Conservation (phyloP, 305 asterid genomes). For the Fraxinus nigra region DNA sequence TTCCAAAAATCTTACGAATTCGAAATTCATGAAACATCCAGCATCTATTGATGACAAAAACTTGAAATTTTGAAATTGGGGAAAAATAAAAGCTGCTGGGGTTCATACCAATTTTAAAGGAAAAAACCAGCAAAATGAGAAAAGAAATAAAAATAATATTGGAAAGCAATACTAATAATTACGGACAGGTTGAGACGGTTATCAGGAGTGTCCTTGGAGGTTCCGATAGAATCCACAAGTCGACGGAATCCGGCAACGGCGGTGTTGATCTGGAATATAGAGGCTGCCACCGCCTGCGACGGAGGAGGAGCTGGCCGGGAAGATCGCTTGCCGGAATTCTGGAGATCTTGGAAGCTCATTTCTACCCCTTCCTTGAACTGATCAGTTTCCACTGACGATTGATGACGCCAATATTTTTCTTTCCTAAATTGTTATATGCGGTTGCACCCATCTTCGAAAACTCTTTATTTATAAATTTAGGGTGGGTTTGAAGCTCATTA, state of each 20-base stretch:
- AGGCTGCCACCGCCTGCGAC: slow-evolving; percentile 12
- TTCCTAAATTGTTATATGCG: background rate
- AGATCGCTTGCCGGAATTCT: background rate
- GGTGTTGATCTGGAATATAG: slow-evolving; percentile 26
- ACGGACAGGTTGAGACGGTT: slow-evolving; percentile 29
- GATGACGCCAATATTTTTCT: background rate
- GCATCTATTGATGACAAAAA: background rate
- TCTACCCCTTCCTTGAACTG: background rate
- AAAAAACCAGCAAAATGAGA: background rate
- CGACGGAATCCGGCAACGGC: slow-evolving; percentile 28
- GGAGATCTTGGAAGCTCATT: slow-evolving; percentile 7
- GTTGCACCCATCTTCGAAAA: background rate
- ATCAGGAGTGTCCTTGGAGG: slow-evolving; percentile 25
- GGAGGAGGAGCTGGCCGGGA: background rate
- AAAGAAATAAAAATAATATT: background rate
- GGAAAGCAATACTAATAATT: background rate
- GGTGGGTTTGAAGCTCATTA: no score
- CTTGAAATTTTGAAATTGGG: background rate
- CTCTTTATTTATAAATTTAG: no score
- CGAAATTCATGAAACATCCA: background rate
- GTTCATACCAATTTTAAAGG: background rate
- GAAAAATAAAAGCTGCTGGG: background rate
- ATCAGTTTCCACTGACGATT: background rate
- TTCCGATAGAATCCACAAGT: slow-evolving; percentile 29
- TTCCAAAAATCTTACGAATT: background rate